Evolutionary conservation across 306 rosid genomes (phyloP), one percentile per base, ranked within the genome.

Genomic region (Cucurbita maxima): DNA sequence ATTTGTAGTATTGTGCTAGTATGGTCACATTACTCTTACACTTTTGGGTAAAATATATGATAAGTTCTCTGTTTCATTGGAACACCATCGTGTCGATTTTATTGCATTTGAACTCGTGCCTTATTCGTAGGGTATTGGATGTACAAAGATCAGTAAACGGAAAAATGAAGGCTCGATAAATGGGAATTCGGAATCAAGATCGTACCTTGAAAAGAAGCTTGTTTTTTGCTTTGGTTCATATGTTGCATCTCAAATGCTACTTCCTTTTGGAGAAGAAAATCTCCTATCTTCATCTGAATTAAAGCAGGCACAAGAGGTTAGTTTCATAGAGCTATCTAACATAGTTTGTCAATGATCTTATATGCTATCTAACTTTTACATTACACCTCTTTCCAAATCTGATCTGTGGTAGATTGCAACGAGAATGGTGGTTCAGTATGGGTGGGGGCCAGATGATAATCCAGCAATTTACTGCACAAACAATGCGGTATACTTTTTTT

Each of bases 381-480:
- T 67, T 58, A 45, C 72, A 25, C 12, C 13, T 44, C 80, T 41
- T 63, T 30, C 81, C 52, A 51, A 71, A 63, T 54, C 78, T 58
- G 76, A 20, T 67, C 37, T 67, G 40, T 67, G 75, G 84, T 93
- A 94, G 98, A 90, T 94, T 63, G 97, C 98, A 71, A 94, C 98
- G 34, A 82, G 89, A 73, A 94, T 90, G 98, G 98, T 94, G 79
- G 83, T 94, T 85, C 92, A 94, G 74, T 90, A 90, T 84, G 98
- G 98, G 4, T 94, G 98, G 98, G 98, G 97, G 48, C 98, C 97
- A 59, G 97, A 94, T 89, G 97, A 94, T 81, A 90, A 87, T 86
- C 95, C 98, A 72, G 97, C 98, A 77, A 84, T 94, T 70, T 94
- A 94, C 83, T 85, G 89, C 86, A 81, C 76, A 52, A 84, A 59